Percentiles rank a stretch among this genome's conserved stretches.
phyloP scores from a whole-genome alignment of 805 yeast species.

The Tetrapisispora taiwanensis region DNA sequence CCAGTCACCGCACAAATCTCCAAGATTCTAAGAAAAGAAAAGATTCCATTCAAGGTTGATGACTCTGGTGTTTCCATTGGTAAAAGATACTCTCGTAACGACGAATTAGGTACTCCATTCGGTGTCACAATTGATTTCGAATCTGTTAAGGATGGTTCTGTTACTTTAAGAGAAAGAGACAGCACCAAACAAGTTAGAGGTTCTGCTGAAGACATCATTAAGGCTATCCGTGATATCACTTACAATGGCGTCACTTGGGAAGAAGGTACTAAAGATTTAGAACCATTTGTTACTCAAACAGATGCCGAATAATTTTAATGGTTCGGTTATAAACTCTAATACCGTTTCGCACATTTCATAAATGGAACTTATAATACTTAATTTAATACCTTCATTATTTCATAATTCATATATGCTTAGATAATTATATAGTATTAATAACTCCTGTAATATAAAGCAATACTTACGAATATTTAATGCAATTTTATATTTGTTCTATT shows the following conservation, averaged over 20 bases:
- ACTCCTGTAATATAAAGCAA: not conserved
- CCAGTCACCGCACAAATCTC: constrained; percentile 68
- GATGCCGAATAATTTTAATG: constrained; percentile 21
- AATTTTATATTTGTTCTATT: not conserved
- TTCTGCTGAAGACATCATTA: constrained; percentile 57
- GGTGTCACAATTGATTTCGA: constrained; percentile 96
- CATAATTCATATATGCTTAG: not conserved
- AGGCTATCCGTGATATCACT: constrained; percentile 65
- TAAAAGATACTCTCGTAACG: constrained; percentile 94
- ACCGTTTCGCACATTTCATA: not conserved
- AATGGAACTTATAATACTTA: not conserved
- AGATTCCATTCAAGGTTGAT: constrained; percentile 90
- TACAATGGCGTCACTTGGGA: constrained; percentile 70
- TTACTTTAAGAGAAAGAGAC: constrained; percentile 94
- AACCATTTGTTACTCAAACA: constrained; percentile 62
- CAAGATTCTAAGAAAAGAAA: constrained; percentile 59
- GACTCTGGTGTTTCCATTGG: constrained; percentile 96
- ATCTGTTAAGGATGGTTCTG: constrained; percentile 71
- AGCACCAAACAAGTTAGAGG: constrained; percentile 95
- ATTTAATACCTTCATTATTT: not conserved
- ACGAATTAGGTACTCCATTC: constrained; percentile 95
- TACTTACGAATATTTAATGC: not conserved
- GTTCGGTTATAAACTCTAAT: no score
- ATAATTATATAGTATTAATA: not conserved
- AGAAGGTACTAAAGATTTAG: constrained; percentile 65